Base-by-base conservation (phyloP, 78 protist genomes). In the Emiliania huxleyi region DNA sequence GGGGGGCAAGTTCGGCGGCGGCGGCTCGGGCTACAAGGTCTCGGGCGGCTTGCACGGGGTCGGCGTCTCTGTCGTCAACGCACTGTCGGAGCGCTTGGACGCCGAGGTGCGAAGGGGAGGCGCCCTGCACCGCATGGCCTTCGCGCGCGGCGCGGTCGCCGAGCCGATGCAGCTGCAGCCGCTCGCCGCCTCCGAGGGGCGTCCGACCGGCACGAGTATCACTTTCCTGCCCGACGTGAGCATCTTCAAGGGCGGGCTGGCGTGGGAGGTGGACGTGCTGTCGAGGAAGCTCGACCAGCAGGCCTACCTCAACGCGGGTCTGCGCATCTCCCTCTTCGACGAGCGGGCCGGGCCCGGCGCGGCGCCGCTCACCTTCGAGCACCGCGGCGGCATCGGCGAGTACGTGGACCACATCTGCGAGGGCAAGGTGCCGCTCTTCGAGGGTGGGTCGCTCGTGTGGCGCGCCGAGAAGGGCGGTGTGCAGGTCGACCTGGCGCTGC, bases 41-140 rank as follows among this genome's bases (percentile, higher is more conserved):
- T 69, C 87, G 49, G 55, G 87, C 19, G 93, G 93, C 18, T 87
- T 90, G 46, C 93, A 90, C 83, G 93, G 93, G 46, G 93, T 90
- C 45, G 93, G 93, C 69, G 85, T 90, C 26, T 71, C 87, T 0
- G 93, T 90, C 26, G 93, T 90, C n/a, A 90, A 90, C 49, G 93
- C 93, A 38, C 93, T 90, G 12, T 46, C 77, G 26, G 55, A 35
- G 22, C 12, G 15, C 69, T 8, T 71, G 26, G 23, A 0, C 44
- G 93, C 35, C 19, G 87, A 69, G 85, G 93, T 90, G 73, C 75
- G 40, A 22, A 73, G 89, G 45, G 40, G 2, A n/a, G 87, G 87
- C 48, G 1, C 3, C 33, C 29, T 8, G 49, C 87, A 83, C 89
- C 37, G 62, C 22, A 83, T 45, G 62, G 89, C 0, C 42, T 83